Evolutionary conservation across 1,284 basidiomycete genomes (phyloP).

Genomic region (Cryptococcus sp.): DNA sequence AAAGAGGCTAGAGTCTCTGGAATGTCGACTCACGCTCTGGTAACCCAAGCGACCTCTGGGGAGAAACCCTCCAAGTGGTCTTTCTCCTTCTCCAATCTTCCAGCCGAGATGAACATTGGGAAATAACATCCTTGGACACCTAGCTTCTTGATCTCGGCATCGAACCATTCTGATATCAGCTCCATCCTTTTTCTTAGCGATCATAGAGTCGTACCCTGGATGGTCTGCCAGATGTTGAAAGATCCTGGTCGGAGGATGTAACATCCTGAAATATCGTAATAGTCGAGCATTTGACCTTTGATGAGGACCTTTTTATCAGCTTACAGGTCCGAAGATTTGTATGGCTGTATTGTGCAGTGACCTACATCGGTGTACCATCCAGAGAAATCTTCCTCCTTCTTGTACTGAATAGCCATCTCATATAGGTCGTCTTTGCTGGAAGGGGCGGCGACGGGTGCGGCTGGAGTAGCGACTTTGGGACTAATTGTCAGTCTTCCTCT

Average conservation of each 20-base stretch:
- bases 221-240: slow-evolving; percentile 93
- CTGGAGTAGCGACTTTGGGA: background rate
- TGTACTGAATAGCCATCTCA: slow-evolving; percentile 87
- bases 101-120: slow-evolving; percentile 95
- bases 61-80: slow-evolving; percentile 99
- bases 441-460: slow-evolving; percentile 17
- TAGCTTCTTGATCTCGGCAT: slow-evolving; percentile 83
- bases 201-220: slow-evolving; percentile 61
- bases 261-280: slow-evolving; percentile 97
- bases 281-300: slow-evolving; percentile 99
- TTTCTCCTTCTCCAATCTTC: slow-evolving; percentile 94
- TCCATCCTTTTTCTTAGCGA: background rate
- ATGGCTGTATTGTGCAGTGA: slow-evolving; percentile 10
- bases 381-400: slow-evolving; percentile 91
- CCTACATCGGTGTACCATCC: slow-evolving; percentile 89
- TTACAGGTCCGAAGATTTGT: too few species aligned
- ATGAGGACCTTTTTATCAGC: slow-evolving; percentile 67
- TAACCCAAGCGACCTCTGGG: slow-evolving; percentile 99
- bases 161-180: slow-evolving; percentile 71
- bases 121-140: slow-evolving; percentile 98
- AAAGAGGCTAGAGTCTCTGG: background rate
- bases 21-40: slow-evolving; percentile 67
- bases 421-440: slow-evolving; percentile 78
- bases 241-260: slow-evolving; percentile 99
- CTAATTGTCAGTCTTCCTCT: background rate